Conservation (phyloP, 805 yeast genomes). For the Candida patagonica region DNA sequence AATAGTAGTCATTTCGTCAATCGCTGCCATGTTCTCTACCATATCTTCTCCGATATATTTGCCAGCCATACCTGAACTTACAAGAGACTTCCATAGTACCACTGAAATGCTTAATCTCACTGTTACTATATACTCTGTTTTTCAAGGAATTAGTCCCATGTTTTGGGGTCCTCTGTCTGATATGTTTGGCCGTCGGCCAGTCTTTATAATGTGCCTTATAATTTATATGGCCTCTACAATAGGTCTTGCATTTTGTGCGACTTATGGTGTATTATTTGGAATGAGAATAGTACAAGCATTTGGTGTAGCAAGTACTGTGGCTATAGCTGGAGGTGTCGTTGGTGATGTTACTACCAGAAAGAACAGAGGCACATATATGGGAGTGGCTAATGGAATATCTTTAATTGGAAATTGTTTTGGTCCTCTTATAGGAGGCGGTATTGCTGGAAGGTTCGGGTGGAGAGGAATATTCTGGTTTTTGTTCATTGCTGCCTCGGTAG, state of each 20-base stretch:
- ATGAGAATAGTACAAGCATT: slow-evolving; percentile 70
- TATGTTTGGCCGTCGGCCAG: slow-evolving; percentile 61
- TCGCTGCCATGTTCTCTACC: slow-evolving; percentile 55
- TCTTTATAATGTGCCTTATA: slow-evolving; percentile 43
- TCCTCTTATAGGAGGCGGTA: slow-evolving; percentile 53
- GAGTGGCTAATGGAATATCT: slow-evolving; percentile 54
- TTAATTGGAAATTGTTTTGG: slow-evolving; percentile 72
- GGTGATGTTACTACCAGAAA: slow-evolving; percentile 62
- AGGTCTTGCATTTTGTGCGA: slow-evolving; percentile 52
- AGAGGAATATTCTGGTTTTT: slow-evolving; percentile 57
- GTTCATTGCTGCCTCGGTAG: slow-evolving; percentile 51
- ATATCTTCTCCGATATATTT: slow-evolving; percentile 70
- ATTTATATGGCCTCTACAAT: slow-evolving; percentile 53
- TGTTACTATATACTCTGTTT: slow-evolving; percentile 63
- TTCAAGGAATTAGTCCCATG: slow-evolving; percentile 73
- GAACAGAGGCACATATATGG: slow-evolving; percentile 64
- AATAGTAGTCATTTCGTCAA: slow-evolving; percentile 9
- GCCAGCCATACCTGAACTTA: slow-evolving; percentile 60
- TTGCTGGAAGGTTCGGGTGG: slow-evolving; percentile 50
- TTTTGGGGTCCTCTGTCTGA: slow-evolving; percentile 64
- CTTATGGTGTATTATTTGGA: slow-evolving; percentile 52
- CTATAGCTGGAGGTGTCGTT: slow-evolving; percentile 59
- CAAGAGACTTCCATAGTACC: slow-evolving; percentile 43
- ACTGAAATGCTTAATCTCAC: slow-evolving; percentile 57
- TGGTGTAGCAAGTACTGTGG: slow-evolving; percentile 67